Percentiles rank a stretch among this genome's conserved stretches.
Evolutionary conservation across 169 alveolate species (phyloP).

Genomic region (Nephromyces sp.): DNA sequence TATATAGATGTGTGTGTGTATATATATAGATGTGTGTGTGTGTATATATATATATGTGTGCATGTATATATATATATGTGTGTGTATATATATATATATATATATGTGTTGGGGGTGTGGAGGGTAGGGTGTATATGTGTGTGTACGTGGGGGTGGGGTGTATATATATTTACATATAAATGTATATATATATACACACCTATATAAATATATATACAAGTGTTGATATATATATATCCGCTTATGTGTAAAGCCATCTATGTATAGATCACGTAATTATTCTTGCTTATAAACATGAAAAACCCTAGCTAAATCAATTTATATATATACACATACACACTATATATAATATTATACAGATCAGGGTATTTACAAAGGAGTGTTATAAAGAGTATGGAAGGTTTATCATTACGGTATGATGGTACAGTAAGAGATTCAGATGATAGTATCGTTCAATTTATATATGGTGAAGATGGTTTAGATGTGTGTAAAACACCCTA

Average conservation of each 20-base stretch:
- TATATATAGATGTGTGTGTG: too few species aligned
- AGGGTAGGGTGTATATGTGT: too few species aligned
- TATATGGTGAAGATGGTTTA: slow-evolving; percentile 96
- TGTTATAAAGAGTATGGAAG: slow-evolving; percentile 88
- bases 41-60: too few species aligned
- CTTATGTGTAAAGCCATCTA: neutral
- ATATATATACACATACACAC: neutral
- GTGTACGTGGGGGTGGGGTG: too few species aligned
- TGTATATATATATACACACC: too few species aligned
- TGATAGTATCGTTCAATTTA: slow-evolving; percentile 90
- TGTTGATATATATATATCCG: too few species aligned
- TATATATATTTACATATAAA: too few species aligned
- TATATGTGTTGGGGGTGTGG: too few species aligned
- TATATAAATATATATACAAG: too few species aligned
- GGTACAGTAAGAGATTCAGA: slow-evolving; percentile 86
- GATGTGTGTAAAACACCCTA: slow-evolving; percentile 77
- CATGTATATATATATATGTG: too few species aligned
- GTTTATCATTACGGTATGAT: slow-evolving; percentile 87
- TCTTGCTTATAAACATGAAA: neutral
- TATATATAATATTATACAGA: neutral
- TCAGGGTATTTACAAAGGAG: neutral
- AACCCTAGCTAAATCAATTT: neutral
- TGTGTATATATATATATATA: too few species aligned
- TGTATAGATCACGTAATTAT: neutral
- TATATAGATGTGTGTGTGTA: too few species aligned